phyloP scores from a whole-genome alignment of 306 rosid species.

The Sophora flavescens region DNA sequence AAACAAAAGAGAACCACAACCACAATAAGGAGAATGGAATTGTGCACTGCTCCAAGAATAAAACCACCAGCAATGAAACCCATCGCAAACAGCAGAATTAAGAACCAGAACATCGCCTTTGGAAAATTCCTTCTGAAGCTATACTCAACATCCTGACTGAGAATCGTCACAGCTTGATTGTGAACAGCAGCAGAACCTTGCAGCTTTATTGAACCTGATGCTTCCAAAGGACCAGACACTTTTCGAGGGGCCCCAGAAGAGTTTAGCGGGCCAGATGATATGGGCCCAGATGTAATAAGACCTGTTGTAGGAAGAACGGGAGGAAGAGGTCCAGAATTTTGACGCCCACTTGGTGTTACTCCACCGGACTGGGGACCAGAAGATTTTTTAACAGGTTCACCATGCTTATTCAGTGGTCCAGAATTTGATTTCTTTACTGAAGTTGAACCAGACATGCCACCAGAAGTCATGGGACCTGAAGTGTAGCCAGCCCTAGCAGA shows the following conservation, averaged over 20 bases:
- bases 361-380: constrained; percentile 99
- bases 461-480: constrained; percentile 81
- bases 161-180: constrained; percentile 85
- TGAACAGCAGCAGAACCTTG: constrained; percentile 70
- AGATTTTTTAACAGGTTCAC: constrained; percentile 89
- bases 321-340: constrained; percentile 88
- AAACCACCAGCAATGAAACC: constrained; percentile 99
- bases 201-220: constrained; percentile 79
- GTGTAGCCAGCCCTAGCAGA: constrained; percentile 74
- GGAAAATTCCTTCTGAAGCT: constrained; percentile 91
- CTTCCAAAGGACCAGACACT: constrained; percentile 88
- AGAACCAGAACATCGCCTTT: constrained; percentile 83
- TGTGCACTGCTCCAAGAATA: constrained; percentile 96
- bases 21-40: constrained; percentile 85
- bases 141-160: constrained; percentile 78
- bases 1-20: constrained; percentile 81
- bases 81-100: constrained; percentile 92
- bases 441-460: constrained; percentile 67
- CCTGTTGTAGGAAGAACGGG: constrained; percentile 95
- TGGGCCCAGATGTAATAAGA: constrained; percentile 95
- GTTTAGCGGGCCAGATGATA: constrained; percentile 88
- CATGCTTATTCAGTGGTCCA: constrained; percentile 95
- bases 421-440: constrained; percentile 86
- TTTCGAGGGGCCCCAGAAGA: constrained; percentile 94
- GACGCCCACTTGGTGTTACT: constrained; percentile 80